Base-by-base conservation (phyloP, 75 land plant species). In the Larix kaempferi region DNA sequence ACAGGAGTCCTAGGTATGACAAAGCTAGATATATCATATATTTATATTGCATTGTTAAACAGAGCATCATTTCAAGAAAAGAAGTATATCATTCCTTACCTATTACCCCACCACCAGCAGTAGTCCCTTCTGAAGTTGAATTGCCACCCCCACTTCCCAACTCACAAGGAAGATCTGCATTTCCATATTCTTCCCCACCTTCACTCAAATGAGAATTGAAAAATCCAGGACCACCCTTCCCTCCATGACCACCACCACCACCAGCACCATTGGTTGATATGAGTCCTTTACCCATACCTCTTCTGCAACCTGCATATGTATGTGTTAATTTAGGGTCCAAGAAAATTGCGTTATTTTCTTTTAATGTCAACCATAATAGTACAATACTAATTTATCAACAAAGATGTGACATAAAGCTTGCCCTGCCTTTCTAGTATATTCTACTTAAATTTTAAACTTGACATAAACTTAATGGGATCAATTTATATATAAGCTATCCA, bases 191-290 rank as follows among this genome's bases (percentile, higher is more conserved):
- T n/a, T 80, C 58, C 35, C 99, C 99, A 80, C 99, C 99, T 19
- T 87, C 82, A 27, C 79, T 76, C 61, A 80, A 84, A 73, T 64
- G 78, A 3, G 78, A 88, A 84, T 87, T 83, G 27, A 79, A 88
- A 59, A 82, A 89, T 15, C 91, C 99, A 73, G n/a, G 56, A 29
- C 99, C 99, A 74, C 99, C 99, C 84, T 74, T 88, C 56, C 99
- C 99, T 60, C 99, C 99, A 87, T 94, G 93, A 1, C 99, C 99
- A 65, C 88, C 99, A 64, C 99, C 99, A 81, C 99, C 89, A 69
- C 92, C 88, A 52, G 93, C 78, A 63, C 95, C 98, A 80, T 83
- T 86, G 27, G 73, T 74, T 71, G 82, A 69, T 19, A 80, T 56
- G 1, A 64, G 73, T 55, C 99, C 99, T 78, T 82, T 83, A 44